These are phyloP conservation scores for Teunomyces panamensis DNA, from an alignment of 805 yeast species.

Conservation along the genomic window DNA sequence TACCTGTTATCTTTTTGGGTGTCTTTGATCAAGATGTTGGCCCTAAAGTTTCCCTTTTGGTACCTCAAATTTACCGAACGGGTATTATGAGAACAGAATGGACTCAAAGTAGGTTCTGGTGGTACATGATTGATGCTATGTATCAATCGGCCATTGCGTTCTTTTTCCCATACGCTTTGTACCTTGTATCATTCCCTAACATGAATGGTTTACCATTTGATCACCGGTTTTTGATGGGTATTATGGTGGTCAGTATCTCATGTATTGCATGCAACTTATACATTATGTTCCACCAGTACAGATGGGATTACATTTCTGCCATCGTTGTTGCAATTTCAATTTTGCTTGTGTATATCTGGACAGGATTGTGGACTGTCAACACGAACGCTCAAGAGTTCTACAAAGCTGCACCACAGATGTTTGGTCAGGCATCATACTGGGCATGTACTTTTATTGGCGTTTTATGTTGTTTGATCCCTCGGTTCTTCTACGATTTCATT, in stretches of 20 bases:
- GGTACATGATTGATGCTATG: constrained; percentile 66
- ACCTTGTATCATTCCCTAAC: constrained; percentile 37
- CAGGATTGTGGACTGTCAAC: constrained; percentile 70
- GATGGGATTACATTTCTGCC: constrained; percentile 76
- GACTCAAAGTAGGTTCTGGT: constrained; percentile 56
- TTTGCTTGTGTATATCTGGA: constrained; percentile 66
- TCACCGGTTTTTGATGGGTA: constrained; percentile 72
- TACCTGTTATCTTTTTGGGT: constrained; percentile 73
- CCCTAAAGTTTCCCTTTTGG: constrained; percentile 59
- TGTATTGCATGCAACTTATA: constrained; percentile 65
- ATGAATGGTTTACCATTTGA: constrained; percentile 58
- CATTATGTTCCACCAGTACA: constrained; percentile 61
- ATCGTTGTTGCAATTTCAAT: constrained; percentile 53
- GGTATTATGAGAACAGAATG: constrained; percentile 67
- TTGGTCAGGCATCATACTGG: constrained; percentile 67
- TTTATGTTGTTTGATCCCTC: constrained; percentile 56
- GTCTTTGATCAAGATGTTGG: constrained; percentile 74
- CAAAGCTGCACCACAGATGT: constrained; percentile 59
- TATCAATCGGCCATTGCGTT: constrained; percentile 70
- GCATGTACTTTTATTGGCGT: constrained; percentile 56
- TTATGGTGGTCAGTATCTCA: constrained; percentile 55
- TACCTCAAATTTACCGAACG: constrained; percentile 66
- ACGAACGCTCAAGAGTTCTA: constrained; percentile 56
- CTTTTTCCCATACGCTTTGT: constrained; percentile 63
- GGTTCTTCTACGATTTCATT: constrained; percentile 50